Evolutionary conservation across 2,329 filamentous ascomycete genomes (phyloP).

Genomic region (Monilinia fructigena): DNA sequence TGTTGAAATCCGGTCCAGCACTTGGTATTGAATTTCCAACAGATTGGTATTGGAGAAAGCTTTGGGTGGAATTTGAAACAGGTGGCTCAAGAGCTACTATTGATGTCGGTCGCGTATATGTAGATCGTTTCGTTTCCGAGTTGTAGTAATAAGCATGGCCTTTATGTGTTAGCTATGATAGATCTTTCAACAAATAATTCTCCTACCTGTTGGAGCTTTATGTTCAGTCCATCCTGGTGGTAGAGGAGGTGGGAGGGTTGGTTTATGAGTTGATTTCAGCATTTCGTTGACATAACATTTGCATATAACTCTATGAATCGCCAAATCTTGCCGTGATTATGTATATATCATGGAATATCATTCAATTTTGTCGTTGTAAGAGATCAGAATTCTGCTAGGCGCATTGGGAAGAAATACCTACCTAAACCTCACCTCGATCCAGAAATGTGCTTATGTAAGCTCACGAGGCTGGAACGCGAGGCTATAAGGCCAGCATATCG

Average conservation of each 20-base stretch:
- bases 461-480: constrained; percentile 11
- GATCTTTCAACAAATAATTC: neutral
- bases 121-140: constrained; percentile 76
- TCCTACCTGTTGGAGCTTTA: constrained; percentile 67
- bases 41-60: constrained; percentile 46
- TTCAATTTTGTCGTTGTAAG: neutral
- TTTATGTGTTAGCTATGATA: constrained; percentile 5
- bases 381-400: too few species aligned
- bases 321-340: neutral
- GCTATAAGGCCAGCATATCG: constrained; percentile 17
- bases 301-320: neutral
- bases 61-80: constrained; percentile 40
- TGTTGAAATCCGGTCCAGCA: constrained; percentile 40
- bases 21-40: constrained; percentile 43
- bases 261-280: constrained; percentile 76
- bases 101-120: constrained; percentile 72
- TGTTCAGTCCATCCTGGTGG: constrained; percentile 90
- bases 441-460: constrained; percentile 21
- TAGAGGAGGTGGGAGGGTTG: constrained; percentile 56
- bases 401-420: constrained; percentile 1
- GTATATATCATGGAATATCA: neutral
- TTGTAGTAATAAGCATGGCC: constrained; percentile 86
- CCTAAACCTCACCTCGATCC: neutral
- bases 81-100: constrained; percentile 32
- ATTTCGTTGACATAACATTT: constrained; percentile 45